A percentile compares a stretch with the other conserved stretches of the same genome.
phyloP scores from a whole-genome alignment of 2,329 filamentous ascomycete species.

The Torrubiella hemipterigena region DNA sequence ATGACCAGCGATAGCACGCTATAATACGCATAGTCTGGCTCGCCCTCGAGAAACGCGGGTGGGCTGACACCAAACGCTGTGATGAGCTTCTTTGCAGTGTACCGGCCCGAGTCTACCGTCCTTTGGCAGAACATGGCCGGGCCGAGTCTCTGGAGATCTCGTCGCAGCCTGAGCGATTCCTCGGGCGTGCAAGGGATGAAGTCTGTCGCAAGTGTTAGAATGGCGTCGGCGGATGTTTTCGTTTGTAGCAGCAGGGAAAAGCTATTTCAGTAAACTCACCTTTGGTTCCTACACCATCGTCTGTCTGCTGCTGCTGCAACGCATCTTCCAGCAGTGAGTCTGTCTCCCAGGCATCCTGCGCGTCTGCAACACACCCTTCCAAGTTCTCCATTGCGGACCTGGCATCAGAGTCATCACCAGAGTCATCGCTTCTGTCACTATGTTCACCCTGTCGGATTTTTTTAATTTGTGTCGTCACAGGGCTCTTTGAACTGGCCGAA shows the following conservation, averaged over 20 bases:
- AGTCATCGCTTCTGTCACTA: too few species aligned
- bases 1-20: slow-evolving; percentile 66
- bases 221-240: slow-evolving; percentile 5
- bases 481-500: too few species aligned
- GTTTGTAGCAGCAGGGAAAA: slow-evolving; percentile 12
- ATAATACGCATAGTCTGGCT: slow-evolving; percentile 59
- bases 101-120: slow-evolving; percentile 55
- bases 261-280: slow-evolving; percentile 44
- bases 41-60: slow-evolving; percentile 59
- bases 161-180: slow-evolving; percentile 56
- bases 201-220: slow-evolving; percentile 13
- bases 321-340: slow-evolving; percentile 53
- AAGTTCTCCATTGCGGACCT: slow-evolving; percentile 32
- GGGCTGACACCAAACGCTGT: slow-evolving; percentile 74
- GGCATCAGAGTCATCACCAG: too few species aligned
- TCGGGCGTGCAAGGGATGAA: slow-evolving; percentile 50
- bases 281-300: too few species aligned
- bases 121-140: slow-evolving; percentile 63
- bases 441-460: slow-evolving; percentile 10
- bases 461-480: too few species aligned
- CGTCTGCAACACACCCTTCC: slow-evolving; percentile 38
- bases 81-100: slow-evolving; percentile 72
- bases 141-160: slow-evolving; percentile 64
- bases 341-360: slow-evolving; percentile 47
- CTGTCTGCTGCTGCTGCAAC: too few species aligned